These are phyloP conservation scores for Hypoxylon sp. DNA, from an alignment of 2,329 filamentous ascomycete genomes.

Conservation along the genomic window DNA sequence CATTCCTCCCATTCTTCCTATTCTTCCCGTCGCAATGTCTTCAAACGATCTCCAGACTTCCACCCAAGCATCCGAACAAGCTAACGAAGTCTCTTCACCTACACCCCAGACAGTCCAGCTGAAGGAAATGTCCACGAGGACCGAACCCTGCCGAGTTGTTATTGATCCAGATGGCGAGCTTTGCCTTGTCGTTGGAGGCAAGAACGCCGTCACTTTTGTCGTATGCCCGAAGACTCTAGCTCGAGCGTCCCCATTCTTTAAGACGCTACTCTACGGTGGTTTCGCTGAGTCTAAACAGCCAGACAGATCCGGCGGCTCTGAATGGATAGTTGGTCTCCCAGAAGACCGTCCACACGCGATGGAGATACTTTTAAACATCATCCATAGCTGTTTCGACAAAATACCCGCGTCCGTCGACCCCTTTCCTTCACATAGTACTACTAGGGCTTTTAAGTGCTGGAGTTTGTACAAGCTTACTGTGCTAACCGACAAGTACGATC, in stretches of 20 bases:
- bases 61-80: background rate
- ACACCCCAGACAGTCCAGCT: background rate
- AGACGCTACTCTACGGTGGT: slow-evolving; percentile 47
- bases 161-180: slow-evolving; percentile 47
- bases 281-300: slow-evolving; percentile 46
- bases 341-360: slow-evolving; percentile 53
- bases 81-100: background rate
- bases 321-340: slow-evolving; percentile 51
- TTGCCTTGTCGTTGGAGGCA: slow-evolving; percentile 34
- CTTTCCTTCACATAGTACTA: too few species aligned
- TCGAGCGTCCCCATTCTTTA: slow-evolving; percentile 48
- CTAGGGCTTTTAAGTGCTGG: background rate
- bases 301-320: slow-evolving; percentile 4
- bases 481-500: slow-evolving; percentile 50
- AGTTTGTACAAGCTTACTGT: slow-evolving; percentile 46
- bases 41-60: background rate
- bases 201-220: slow-evolving; percentile 36
- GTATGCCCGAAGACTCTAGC: slow-evolving; percentile 48
- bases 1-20: background rate
- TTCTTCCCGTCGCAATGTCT: background rate
- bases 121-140: background rate
- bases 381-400: slow-evolving; percentile 50
- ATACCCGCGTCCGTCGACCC: slow-evolving; percentile 35
- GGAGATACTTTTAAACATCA: slow-evolving; percentile 53
- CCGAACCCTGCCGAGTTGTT: slow-evolving; percentile 13